A percentile compares a stretch with the other conserved stretches of the same genome.
These are phyloP conservation scores for Aspergillus sp. DNA, from an alignment of 2,329 filamentous ascomycete species.

Conservation along the genomic window DNA sequence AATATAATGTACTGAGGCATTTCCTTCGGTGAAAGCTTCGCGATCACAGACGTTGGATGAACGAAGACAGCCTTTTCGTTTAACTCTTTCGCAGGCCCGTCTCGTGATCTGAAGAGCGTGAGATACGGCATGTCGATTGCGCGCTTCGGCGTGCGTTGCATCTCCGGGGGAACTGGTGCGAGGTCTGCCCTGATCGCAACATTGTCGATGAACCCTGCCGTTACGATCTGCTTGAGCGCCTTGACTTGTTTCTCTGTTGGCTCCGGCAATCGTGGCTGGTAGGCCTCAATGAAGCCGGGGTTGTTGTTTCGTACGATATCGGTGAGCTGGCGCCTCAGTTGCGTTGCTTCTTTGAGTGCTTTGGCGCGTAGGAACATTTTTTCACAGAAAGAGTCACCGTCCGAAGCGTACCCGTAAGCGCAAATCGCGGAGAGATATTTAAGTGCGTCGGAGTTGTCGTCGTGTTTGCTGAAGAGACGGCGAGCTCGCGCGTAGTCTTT, in stretches of 20 bases:
- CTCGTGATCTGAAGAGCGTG: constrained; percentile 71
- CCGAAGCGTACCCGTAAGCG: constrained; percentile 73
- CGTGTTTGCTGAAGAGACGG: constrained; percentile 74
- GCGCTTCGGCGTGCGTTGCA: constrained; percentile 69
- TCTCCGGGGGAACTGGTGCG: constrained; percentile 69
- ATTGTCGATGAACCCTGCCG: constrained; percentile 90
- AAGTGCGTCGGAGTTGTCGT: constrained; percentile 81
- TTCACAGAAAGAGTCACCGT: constrained; percentile 71
- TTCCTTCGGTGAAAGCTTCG: constrained; percentile 66
- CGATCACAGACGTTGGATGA: constrained; percentile 79
- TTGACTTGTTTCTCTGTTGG: constrained; percentile 68
- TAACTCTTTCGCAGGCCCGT: constrained; percentile 43
- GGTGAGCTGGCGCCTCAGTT: constrained; percentile 79
- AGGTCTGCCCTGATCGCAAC: constrained; percentile 88
- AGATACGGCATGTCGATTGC: constrained; percentile 91
- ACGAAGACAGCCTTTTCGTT: constrained; percentile 74
- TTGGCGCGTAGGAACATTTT: constrained; percentile 85
- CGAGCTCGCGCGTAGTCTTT: constrained; percentile 71
- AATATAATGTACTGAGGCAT: constrained; percentile 89
- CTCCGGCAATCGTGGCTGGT: constrained; percentile 54
- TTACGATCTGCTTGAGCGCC: constrained; percentile 85
- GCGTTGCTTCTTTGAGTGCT: constrained; percentile 79
- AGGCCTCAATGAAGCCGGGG: constrained; percentile 45
- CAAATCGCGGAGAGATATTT: constrained; percentile 88
- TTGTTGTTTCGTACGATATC: constrained; percentile 76